Conservation (phyloP, 345 rosid genomes). For the Noccaea caerulescens region DNA sequence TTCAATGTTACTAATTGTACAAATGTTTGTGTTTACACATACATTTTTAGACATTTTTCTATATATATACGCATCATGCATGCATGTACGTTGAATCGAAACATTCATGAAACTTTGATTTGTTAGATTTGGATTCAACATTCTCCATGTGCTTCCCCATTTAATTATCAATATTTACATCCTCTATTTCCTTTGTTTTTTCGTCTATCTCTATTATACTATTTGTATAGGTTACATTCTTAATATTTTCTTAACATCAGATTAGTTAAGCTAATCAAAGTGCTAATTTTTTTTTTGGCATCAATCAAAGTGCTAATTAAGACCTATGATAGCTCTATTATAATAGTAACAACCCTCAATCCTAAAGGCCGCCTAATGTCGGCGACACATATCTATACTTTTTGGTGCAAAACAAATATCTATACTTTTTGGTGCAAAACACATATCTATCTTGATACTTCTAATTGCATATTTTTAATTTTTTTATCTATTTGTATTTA, state of each 20-base stretch:
- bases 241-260: neutral
- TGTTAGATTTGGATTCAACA: conserved; percentile 27
- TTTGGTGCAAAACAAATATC: neutral
- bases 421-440: neutral
- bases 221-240: neutral
- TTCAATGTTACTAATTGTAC: conserved; percentile 22
- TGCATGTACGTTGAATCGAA: conserved; percentile 28
- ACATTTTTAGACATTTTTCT: conserved; percentile 36
- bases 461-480: too few species aligned
- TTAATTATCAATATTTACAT: neutral
- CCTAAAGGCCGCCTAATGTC: neutral
- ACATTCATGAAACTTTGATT: conserved; percentile 28
- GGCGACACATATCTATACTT: neutral
- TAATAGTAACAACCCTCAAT: conserved; percentile 3
- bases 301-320: neutral
- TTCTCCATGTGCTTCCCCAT: conserved; percentile 30
- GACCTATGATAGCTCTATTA: conserved; percentile 14
- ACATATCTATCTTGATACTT: too few species aligned
- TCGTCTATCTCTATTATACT: neutral
- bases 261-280: neutral
- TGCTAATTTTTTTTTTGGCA: neutral
- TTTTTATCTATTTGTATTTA: too few species aligned
- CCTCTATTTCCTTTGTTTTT: neutral
- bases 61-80: conserved; percentile 1
- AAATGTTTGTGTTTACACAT: conserved; percentile 45